Conservation (phyloP, 306 rosid genomes). For the Cucumis melo region DNA sequence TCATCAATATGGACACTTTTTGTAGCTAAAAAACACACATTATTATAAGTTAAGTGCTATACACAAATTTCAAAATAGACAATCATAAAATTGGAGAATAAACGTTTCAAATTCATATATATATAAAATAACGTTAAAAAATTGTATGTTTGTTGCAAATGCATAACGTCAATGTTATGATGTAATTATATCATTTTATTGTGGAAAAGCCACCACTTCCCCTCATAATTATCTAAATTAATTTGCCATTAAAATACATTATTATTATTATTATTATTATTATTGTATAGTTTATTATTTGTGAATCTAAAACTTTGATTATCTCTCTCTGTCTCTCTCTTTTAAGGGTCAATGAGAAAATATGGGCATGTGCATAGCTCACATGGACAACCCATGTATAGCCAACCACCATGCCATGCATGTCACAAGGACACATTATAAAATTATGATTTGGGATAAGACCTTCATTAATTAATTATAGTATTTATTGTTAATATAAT, state of each 20-base stretch:
- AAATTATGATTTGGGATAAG: background rate
- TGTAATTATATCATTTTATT: background rate
- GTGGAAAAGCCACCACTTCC: background rate
- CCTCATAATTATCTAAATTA: background rate
- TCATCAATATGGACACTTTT: background rate
- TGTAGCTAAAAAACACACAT: background rate
- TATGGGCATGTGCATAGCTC: constrained; percentile 32
- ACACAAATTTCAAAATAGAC: background rate
- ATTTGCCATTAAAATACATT: background rate
- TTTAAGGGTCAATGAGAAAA: background rate
- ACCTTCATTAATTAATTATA: background rate
- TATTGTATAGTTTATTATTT: background rate
- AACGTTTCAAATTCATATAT: background rate
- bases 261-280: too few species aligned
- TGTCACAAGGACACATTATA: background rate
- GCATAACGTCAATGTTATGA: background rate
- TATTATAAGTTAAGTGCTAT: too few species aligned
- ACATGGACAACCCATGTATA: constrained; percentile 45
- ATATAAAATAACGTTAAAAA: background rate
- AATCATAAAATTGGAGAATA: too few species aligned
- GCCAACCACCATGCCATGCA: background rate
- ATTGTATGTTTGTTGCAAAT: too few species aligned
- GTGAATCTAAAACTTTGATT: background rate
- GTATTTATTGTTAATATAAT: background rate
- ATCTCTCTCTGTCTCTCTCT: background rate